These are phyloP conservation scores for Dioscorea cayenensis DNA, from an alignment of 116 monocot species.

Conservation along the genomic window DNA sequence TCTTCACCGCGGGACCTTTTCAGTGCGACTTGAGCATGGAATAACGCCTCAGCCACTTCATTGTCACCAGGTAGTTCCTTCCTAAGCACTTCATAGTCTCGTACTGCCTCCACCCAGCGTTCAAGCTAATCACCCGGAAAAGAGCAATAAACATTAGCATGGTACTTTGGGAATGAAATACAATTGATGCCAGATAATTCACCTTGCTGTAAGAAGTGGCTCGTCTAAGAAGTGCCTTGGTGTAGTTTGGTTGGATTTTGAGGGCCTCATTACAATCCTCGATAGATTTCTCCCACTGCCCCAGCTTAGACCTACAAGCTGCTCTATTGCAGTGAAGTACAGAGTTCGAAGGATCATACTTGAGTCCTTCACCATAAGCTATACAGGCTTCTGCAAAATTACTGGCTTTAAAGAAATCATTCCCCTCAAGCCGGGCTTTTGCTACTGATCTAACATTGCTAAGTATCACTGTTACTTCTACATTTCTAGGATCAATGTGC, in stretches of 20 bases:
- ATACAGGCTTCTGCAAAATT: slow-evolving; percentile 60
- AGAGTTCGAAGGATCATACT: slow-evolving; percentile 56
- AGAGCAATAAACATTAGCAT: background rate
- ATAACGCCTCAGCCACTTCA: slow-evolving; percentile 69
- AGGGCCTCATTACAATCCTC: slow-evolving; percentile 77
- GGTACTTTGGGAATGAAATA: background rate
- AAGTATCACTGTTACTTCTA: slow-evolving; percentile 30
- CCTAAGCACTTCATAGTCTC: slow-evolving; percentile 72
- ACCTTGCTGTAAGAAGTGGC: slow-evolving; percentile 77
- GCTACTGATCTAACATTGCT: slow-evolving; percentile 47
- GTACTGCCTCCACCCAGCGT: slow-evolving; percentile 65
- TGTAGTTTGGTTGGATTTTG: slow-evolving; percentile 55
- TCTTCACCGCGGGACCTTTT: slow-evolving; percentile 73
- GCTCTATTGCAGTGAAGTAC: slow-evolving; percentile 85
- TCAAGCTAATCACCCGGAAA: slow-evolving; percentile 47
- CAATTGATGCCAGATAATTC: background rate
- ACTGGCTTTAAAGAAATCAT: slow-evolving; percentile 54
- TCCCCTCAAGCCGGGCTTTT: slow-evolving; percentile 58
- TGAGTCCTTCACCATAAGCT: slow-evolving; percentile 79
- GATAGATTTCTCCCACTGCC: slow-evolving; percentile 62
- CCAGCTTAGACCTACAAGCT: slow-evolving; percentile 71
- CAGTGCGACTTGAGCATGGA: slow-evolving; percentile 71
- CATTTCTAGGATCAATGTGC: slow-evolving; percentile 38
- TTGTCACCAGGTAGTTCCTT: slow-evolving; percentile 68
- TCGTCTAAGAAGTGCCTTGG: slow-evolving; percentile 83